Percentiles rank a stretch among this genome's conserved stretches.
These are phyloP conservation scores for Hypoxylon lienhwacheense DNA, from an alignment of 495 filamentous ascomycete genomes.

Conservation along the genomic window DNA sequence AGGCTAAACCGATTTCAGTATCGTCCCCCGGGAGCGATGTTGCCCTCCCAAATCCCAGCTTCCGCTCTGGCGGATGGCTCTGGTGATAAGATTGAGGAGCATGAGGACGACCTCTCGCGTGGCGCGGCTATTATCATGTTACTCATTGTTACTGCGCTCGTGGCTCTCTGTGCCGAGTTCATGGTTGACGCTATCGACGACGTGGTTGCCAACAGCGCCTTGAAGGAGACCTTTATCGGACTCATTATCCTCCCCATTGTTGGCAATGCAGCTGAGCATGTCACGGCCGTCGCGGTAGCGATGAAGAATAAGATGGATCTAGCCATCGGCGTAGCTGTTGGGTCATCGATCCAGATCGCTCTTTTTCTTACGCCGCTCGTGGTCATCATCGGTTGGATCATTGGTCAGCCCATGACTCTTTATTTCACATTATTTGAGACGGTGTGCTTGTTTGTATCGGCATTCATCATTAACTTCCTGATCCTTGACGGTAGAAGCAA, in stretches of 20 bases:
- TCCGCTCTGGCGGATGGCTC: conserved; percentile 37
- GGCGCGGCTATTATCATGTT: conserved; percentile 74
- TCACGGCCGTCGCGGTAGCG: conserved; percentile 84
- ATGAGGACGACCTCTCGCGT: conserved; percentile 64
- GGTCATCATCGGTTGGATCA: conserved; percentile 85
- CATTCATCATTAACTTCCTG: conserved; percentile 88
- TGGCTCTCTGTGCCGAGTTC: conserved; percentile 86
- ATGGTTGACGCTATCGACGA: conserved; percentile 77
- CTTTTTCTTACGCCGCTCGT: conserved; percentile 88
- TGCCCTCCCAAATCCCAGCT: conserved; percentile 44
- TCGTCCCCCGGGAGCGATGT: conserved; percentile 46
- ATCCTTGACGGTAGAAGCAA: conserved; percentile 86
- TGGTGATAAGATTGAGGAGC: conserved; percentile 49
- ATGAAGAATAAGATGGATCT: conserved; percentile 97
- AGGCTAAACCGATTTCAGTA: conserved; percentile 59
- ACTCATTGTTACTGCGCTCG: conserved; percentile 72
- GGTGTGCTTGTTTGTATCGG: conserved; percentile 78
- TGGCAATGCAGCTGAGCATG: conserved; percentile 90
- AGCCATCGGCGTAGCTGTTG: conserved; percentile 86
- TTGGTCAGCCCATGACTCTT: conserved; percentile 79
- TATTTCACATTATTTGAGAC: conserved; percentile 95
- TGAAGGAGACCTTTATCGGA: conserved; percentile 82
- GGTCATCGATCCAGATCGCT: conserved; percentile 85
- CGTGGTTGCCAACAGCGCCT: conserved; percentile 61
- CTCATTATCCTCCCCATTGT: conserved; percentile 89